Base-by-base conservation (phyloP, 2,329 filamentous ascomycete species). In the Gremmenia infestans region DNA sequence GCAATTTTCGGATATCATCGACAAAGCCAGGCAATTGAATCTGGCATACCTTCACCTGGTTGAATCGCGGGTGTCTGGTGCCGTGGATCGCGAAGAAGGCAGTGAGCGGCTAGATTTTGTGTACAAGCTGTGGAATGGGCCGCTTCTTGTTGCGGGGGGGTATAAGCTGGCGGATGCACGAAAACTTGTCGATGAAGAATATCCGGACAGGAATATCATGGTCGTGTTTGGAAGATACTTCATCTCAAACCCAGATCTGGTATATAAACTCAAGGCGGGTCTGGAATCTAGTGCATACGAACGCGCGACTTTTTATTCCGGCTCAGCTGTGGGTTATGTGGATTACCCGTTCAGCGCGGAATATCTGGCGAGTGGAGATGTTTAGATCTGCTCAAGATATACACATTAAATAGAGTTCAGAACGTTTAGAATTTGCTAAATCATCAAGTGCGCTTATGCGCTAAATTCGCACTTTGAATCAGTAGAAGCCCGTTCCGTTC, bases 1-100 rank as follows among this genome's bases (percentile, higher is more conserved):
- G 32, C 71, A 77, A 64, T 80, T 78, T 74, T 68, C 72, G 4
- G 69, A 74, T 36, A 65, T 79, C 5, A 78, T 75, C 60, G 64
- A 69, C 37, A 67, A 72, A 60, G 74, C 77, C 4, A 62, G 66
- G n/a, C 51, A 65, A 12, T 60, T 69, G 15, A 59, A 65, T 5
- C 63, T 81, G n/a, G 77, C 77, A 1, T 82, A 82, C 54, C 73
- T 82, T 17, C 78, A 76, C 67, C 76, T 82, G 32, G 72, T 82
- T 43, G 80, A 82, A 63, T 76, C 79, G 59, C 71, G 79, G 9
- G 79, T 72, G 59, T 77, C 80, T 22, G 58, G 52, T 15, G 15
- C 11, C 72, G 78, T 75, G 51, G 72, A 72, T 0, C 85, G 81
- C 70, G 80, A 86, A 56, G 80, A 86, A 56, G 77, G 77, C 42